Evolutionary conservation across 2,329 filamentous ascomycete genomes (phyloP), one percentile per base, ranked within the genome.

Genomic region (Colletotrichum graminicola): DNA sequence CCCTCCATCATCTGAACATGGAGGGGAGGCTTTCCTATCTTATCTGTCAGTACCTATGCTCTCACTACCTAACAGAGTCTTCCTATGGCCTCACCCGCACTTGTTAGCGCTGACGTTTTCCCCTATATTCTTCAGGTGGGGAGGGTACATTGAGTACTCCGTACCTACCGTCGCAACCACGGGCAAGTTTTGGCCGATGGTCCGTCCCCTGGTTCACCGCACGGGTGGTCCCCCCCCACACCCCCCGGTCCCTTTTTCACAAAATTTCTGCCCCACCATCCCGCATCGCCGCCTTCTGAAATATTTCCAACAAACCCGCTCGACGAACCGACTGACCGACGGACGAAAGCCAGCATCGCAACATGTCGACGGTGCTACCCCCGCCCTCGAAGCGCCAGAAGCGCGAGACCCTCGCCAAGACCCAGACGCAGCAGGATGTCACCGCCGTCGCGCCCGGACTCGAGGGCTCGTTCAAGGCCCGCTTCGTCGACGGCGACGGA

Each of bases 301-400:
- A 72, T 68, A 29, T 73, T 75, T 64, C 65, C 62, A 69, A 55
- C 62, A 18, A 59, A 60, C 39, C 36, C 29, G 39, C 34, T 56
- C 18, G 39, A 56, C 16, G 41, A 43, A 36, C 55, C 34, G 32
- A 68, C 52, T 29, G 14, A 26, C 5, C 55, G 23, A 45, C 56
- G 23, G 36, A 65, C 55, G 10, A 26, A 56, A n/a, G 23, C 55
- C 60, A 65, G 57, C 67, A 49, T 26, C 36, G 54, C 36, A 26
- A 36, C 60, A 97, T 97, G 94, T 90, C 94, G 76, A 97, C 94
- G 6, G 83, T 95, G 59, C 80, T 92, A 7, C 94, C 94, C n/a
- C 94, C 93, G 57, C 93, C 94, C 5, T 95, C 92, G 63, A 98
- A 98, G 82, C 90, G 94, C 73, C 94, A 97, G 79, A 93, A 91